phyloP scores from a whole-genome alignment of 192 early-diverging fungal genomes.

The Allomyces arbusculus region DNA sequence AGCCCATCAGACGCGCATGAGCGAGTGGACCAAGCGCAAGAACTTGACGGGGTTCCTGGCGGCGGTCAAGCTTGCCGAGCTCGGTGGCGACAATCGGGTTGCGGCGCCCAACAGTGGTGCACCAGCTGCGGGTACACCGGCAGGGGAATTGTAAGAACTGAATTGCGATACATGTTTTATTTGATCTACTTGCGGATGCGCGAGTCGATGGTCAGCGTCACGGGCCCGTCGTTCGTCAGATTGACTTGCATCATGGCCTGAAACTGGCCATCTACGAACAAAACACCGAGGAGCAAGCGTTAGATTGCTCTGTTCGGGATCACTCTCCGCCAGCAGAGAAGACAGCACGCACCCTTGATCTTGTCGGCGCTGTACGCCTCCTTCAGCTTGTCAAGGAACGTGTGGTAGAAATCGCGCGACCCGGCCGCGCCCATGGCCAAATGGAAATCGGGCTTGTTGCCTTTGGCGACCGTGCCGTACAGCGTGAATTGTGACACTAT shows the following conservation, averaged over 20 bases:
- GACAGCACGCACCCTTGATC: slow-evolving; percentile 40
- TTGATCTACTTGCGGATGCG: slow-evolving; percentile 4
- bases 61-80: too few relatives aligned
- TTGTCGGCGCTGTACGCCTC: slow-evolving; percentile 34
- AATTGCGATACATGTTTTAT: too few relatives aligned
- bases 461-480: slow-evolving; percentile 59
- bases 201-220: slow-evolving; percentile 36
- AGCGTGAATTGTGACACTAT: slow-evolving; percentile 85
- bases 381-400: slow-evolving; percentile 48
- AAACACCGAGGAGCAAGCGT: too few relatives aligned
- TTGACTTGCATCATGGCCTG: slow-evolving; percentile 92
- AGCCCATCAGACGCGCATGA: too few relatives aligned
- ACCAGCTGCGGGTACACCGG: too few relatives aligned
- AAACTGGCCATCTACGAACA: slow-evolving; percentile 56
- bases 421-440: slow-evolving; percentile 53
- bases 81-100: too few relatives aligned
- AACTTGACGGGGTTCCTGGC: too few relatives aligned
- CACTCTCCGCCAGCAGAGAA: too few relatives aligned
- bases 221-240: slow-evolving; percentile 65
- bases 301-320: not conserved
- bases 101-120: too few relatives aligned
- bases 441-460: slow-evolving; percentile 83
- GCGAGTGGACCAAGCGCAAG: too few relatives aligned
- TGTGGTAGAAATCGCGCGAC: slow-evolving; percentile 50
- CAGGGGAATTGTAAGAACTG: too few relatives aligned